Evolutionary conservation across 1,139 yeast species (phyloP), one percentile per base, ranked within the genome.

Genomic region (Torulaspora pretoriensis): DNA sequence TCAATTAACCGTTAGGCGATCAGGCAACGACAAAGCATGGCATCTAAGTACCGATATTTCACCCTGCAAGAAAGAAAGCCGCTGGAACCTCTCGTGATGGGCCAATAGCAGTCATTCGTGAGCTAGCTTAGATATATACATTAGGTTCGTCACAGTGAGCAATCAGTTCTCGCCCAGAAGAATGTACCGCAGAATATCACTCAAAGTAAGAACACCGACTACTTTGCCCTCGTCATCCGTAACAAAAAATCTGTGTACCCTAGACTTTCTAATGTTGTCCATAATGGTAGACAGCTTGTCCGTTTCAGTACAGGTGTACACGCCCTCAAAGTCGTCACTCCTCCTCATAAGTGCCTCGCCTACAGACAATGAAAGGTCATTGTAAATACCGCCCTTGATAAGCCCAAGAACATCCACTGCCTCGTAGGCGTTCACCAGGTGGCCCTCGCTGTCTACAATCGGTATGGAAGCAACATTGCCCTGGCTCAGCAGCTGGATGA

Each of bases 281-380:
- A 92, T 78, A 49, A 94, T 86, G 12, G 96, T 88, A 52, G 95
- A 86, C 50, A 94, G 72, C 51, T 94, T 76, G 65, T 94, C 99
- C 55, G 81, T 77, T 53, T 81, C 74, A 0, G 97, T 89, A 68
- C 98, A 94, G 0, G 97, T 92, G 67, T 90, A 90, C 12, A 94
- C 98, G 47, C 99, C 98, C 66, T 92, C 98, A 61, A 92, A 94
- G 64, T 92, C 97, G 57, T 90, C 97, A 7, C 96, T 83, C 61
- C 98, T 78, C 65, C 96, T 79, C 79, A 92, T 80, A 46, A 94
- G 73, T 0, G 98, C 98, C 64, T 92, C 97, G 3, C 98, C 99
- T 8, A 94, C 97, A 47, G 94, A 84, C 54, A 94, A 72, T 37
- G 90, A 86, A 53, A 92, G 72, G 65, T 92, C 98, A 32, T 90